These are phyloP conservation scores for Zizania palustris DNA, from an alignment of 202 grass and related monocot species.

Conservation along the genomic window DNA sequence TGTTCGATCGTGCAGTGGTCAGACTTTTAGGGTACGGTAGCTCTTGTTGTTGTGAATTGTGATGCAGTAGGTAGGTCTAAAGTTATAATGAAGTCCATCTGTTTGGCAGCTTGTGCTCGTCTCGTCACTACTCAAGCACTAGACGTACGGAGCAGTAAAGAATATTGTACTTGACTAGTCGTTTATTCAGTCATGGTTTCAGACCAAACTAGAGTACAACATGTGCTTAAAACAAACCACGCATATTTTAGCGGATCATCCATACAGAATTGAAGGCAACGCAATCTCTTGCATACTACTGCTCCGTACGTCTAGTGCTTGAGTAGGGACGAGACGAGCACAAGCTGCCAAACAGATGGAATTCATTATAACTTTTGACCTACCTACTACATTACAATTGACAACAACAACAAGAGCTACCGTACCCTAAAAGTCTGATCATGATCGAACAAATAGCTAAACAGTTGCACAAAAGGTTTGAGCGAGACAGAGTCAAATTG, in stretches of 20 bases:
- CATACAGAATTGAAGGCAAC: slow-evolving; percentile 6
- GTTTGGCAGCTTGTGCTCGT: slow-evolving; percentile 36
- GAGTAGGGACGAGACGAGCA: slow-evolving; percentile 22
- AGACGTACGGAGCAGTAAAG: slow-evolving; percentile 24
- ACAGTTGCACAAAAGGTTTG: not conserved
- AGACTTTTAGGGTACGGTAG: not conserved
- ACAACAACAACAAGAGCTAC: not conserved
- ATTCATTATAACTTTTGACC: slow-evolving; percentile 22
- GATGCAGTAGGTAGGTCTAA: slow-evolving; percentile 15
- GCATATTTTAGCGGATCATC: slow-evolving; percentile 11
- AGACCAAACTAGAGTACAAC: slow-evolving; percentile 50
- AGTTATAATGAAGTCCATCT: slow-evolving; percentile 18
- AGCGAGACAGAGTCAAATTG: not conserved
- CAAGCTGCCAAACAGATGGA: slow-evolving; percentile 35
- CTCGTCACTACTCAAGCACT: slow-evolving; percentile 22
- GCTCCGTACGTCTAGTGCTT: slow-evolving; percentile 15
- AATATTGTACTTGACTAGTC: slow-evolving; percentile 34
- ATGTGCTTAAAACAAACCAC: not conserved
- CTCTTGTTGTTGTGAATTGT: not conserved
- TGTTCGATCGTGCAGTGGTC: not conserved
- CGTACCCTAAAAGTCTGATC: not conserved
- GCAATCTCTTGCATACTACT: not conserved
- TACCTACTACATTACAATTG: not conserved
- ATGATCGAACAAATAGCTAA: not conserved
- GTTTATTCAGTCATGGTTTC: slow-evolving; percentile 37